phyloP scores from a whole-genome alignment of 371 early-diverging fungal genomes.

The Mucor racemosus region DNA sequence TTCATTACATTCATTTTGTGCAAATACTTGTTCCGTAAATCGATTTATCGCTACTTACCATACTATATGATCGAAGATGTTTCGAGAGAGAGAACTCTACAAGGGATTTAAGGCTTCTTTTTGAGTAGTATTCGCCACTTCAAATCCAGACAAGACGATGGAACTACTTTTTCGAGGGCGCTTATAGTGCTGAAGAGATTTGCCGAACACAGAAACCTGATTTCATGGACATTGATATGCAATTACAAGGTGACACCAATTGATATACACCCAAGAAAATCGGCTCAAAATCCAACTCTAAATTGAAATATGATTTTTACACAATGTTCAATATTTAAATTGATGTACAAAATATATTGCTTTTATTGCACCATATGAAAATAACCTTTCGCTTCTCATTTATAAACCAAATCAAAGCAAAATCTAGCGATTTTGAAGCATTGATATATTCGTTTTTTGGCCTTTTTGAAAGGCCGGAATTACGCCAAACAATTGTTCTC shows the following conservation, averaged over 20 bases:
- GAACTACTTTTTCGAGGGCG: background rate
- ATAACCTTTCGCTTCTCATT: background rate
- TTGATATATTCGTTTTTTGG: background rate
- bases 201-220: no score
- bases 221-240: no score
- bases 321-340: no score
- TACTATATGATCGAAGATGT: constrained; percentile 17
- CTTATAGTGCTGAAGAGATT: background rate
- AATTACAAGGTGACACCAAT: no score
- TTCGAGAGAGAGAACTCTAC: constrained; percentile 18
- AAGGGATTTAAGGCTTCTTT: constrained; percentile 3
- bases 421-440: background rate
- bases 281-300: no score
- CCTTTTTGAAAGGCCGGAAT: background rate
- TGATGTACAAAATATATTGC: background rate
- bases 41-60: constrained; percentile 18
- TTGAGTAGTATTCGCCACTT: constrained; percentile 6
- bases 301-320: no score
- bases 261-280: no score
- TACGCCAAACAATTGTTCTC: background rate
- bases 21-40: background rate
- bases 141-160: constrained; percentile 9
- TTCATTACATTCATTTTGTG: background rate
- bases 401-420: background rate
- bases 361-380: background rate